A percentile compares a stretch with the other conserved stretches of the same genome.
These are phyloP conservation scores for Trichoderma koningiopsis DNA, from an alignment of 2,329 filamentous ascomycete genomes.

Conservation along the genomic window DNA sequence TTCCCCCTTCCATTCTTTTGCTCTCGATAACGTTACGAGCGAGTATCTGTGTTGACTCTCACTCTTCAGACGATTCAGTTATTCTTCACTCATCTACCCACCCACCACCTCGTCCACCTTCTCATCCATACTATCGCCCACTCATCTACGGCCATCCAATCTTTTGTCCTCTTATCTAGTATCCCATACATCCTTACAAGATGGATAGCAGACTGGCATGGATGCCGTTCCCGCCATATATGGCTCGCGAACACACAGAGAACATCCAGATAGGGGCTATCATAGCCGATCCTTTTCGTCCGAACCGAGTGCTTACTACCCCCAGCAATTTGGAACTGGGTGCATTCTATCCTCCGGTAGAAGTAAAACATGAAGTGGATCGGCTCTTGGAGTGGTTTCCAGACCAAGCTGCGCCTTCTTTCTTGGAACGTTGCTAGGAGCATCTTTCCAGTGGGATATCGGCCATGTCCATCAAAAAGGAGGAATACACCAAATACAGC, in stretches of 20 bases:
- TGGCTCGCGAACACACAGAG: background rate
- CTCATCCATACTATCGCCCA: too few relatives aligned
- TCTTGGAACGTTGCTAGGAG: background rate
- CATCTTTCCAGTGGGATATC: background rate
- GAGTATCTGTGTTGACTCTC: background rate
- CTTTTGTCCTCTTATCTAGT: background rate
- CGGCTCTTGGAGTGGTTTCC: background rate
- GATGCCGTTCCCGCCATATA: background rate
- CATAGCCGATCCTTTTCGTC: background rate
- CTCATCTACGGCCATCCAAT: background rate
- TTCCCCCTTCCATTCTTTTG: background rate
- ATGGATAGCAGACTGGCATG: background rate
- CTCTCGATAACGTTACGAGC: background rate
- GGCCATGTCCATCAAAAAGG: background rate
- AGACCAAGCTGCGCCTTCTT: background rate
- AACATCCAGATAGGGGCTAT: background rate
- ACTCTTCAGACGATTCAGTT: background rate
- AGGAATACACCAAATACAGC: background rate
- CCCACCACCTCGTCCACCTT: too few relatives aligned
- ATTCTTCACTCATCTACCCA: too few relatives aligned
- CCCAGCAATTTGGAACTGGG: background rate
- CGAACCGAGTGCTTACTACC: background rate
- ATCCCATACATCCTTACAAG: background rate
- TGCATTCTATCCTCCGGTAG: background rate
- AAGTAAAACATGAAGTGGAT: background rate